Base-by-base conservation (phyloP, 73 alveolate species). In the Effrenium voratum region DNA sequence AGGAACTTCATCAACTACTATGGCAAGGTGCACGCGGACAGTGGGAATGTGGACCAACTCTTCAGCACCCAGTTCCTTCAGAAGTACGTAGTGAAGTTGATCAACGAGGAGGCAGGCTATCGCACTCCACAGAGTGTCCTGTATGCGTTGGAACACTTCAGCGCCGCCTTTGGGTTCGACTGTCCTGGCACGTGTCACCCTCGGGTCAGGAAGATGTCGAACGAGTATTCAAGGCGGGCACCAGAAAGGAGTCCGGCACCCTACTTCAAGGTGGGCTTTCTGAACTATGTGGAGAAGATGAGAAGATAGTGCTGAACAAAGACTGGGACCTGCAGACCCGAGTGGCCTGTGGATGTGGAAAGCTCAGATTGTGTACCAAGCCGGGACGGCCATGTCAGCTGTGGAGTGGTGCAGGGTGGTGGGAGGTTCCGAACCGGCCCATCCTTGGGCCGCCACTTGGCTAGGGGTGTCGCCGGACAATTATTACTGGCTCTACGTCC, bases 361-460 rank as follows among this genome's bases (percentile, higher is more conserved):
- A 79, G 68, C 66, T 79, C 2, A 40, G 90, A 6, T 32, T 79
- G 30, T 79, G 90, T 66, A 45, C 68, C 5, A 60, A 79, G 90
- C 90, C 32, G 13, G 40, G 24, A 79, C 90, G 1, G 90, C 60
- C 3, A 40, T 79, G 5, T 16, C 28, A 26, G 13, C 34, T 1
- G 41, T 79, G 10, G 90, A 79, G 90, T 79, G 90, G 90, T 79
- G 90, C 46, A 45, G 90, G 24, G 32, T 79, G 28, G 30, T 79
- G 2, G 90, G 90, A 4, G 68, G 32, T 26, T 5, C 19, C 46
- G 46, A 45, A 15, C 44, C 46, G 28, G 12, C 46, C 44, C 68
- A 66, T n/a, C 63, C 68, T 1, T 79, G 90, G 90, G 41, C 68
- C 24, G 90, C 90, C 1, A 4, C 68, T 26, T 45, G 63, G 90